phyloP scores from a whole-genome alignment of 257 asterid genomes.

The Nicotiana otophora region DNA sequence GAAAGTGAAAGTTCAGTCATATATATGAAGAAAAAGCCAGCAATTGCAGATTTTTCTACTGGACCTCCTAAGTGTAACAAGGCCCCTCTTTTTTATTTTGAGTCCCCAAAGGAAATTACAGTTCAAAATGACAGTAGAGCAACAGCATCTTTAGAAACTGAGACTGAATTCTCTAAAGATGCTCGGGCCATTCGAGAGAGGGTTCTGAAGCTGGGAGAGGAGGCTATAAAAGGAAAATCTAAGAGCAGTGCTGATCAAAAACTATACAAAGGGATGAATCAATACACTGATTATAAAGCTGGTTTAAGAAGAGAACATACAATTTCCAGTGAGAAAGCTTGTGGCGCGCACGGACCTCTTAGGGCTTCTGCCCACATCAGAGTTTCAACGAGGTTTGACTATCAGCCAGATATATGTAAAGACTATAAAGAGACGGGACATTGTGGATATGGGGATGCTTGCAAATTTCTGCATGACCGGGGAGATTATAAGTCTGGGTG shows the following conservation, averaged over 20 bases:
- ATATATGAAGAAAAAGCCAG: constrained; percentile 52
- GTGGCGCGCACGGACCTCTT: constrained; percentile 89
- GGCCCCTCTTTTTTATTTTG: constrained; percentile 47
- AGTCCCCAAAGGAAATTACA: constrained; percentile 70
- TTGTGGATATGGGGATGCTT: constrained; percentile 94
- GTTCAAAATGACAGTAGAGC: constrained; percentile 78
- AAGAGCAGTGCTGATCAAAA: constrained; percentile 47
- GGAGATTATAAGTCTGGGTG: constrained; percentile 95
- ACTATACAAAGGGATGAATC: constrained; percentile 68
- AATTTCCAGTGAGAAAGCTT: constrained; percentile 83
- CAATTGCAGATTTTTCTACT: constrained; percentile 49
- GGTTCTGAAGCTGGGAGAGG: constrained; percentile 66
- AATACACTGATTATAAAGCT: constrained; percentile 86
- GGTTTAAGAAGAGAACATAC: constrained; percentile 93
- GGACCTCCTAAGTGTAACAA: constrained; percentile 37
- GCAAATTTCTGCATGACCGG: constrained; percentile 94
- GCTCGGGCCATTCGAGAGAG: constrained; percentile 81
- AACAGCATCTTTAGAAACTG: constrained; percentile 85
- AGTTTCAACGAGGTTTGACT: constrained; percentile 90
- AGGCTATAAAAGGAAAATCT: constrained; percentile 58
- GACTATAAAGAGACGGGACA: constrained; percentile 94
- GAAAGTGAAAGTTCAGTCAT: constrained; percentile 36
- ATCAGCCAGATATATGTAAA: constrained; percentile 93
- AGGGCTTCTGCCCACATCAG: constrained; percentile 93
- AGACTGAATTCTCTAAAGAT: constrained; percentile 76